Percentiles rank a stretch among this genome's conserved stretches.
Evolutionary conservation across 2,329 filamentous ascomycete species (phyloP).

Genomic region (Lachnellula suecica): DNA sequence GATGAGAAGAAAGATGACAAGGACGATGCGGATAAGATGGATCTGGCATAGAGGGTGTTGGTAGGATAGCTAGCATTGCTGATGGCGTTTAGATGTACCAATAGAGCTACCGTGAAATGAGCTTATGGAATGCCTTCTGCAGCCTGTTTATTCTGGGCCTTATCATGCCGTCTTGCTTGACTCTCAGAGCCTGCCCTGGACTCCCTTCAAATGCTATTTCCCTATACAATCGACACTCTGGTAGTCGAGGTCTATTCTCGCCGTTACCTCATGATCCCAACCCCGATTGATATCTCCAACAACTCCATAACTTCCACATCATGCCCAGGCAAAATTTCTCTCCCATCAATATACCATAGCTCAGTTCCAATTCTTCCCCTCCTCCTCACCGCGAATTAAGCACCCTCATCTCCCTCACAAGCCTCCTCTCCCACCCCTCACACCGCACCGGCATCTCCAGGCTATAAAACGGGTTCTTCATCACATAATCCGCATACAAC

Average conservation of each 20-base stretch:
- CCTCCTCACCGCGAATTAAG: conserved; percentile 52
- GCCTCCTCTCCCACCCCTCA: conserved; percentile 88
- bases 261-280: no score
- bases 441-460: conserved; percentile 96
- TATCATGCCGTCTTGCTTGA: conserved; percentile 1
- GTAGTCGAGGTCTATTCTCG: no score
- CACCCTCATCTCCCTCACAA: conserved; percentile 77
- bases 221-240: no score
- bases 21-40: conserved; percentile 78
- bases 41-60: conserved; percentile 64
- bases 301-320: no score
- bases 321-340: not conserved
- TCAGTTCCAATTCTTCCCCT: conserved; percentile 37
- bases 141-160: not conserved
- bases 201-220: conserved; percentile 4
- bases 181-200: conserved; percentile 1
- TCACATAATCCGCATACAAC: conserved; percentile 93
- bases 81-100: conserved; percentile 35
- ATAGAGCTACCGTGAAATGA: conserved; percentile 28
- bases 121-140: conserved; percentile 6
- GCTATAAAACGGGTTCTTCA: conserved; percentile 99
- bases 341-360: not conserved
- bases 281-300: no score
- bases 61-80: conserved; percentile 30
- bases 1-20: conserved; percentile 45